Evolutionary conservation across 2,329 filamentous ascomycete species (phyloP).

Genomic region (Lasiodiplodia citricola): DNA sequence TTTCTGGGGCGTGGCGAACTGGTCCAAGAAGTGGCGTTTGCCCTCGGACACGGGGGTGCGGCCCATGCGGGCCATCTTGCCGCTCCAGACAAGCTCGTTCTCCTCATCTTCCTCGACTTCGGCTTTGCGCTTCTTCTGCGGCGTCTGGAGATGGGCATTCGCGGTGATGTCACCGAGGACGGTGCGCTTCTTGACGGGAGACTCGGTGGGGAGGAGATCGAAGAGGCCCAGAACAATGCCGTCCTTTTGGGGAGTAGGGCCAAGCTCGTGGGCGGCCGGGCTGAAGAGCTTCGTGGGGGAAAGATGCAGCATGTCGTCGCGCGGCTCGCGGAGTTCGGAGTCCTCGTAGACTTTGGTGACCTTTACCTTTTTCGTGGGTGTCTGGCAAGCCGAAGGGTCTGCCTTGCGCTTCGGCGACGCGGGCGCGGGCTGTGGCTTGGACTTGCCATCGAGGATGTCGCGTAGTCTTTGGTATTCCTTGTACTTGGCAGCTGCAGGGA

Average conservation of each 20-base stretch:
- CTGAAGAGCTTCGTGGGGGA: constrained; percentile 65
- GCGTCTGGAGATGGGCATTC: constrained; percentile 44
- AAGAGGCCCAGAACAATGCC: constrained; percentile 79
- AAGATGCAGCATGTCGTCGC: constrained; percentile 48
- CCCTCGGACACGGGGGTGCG: constrained; percentile 59
- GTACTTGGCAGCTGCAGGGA: constrained; percentile 68
- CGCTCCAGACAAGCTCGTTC: constrained; percentile 38
- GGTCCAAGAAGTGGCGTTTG: constrained; percentile 66
- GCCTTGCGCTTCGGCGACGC: constrained; percentile 33
- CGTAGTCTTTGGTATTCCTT: constrained; percentile 74
- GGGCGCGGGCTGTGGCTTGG: constrained; percentile 41
- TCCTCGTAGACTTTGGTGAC: not conserved
- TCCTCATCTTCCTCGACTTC: constrained; percentile 25
- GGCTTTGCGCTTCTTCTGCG: constrained; percentile 40
- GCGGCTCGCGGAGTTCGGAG: not conserved
- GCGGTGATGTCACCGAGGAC: constrained; percentile 37
- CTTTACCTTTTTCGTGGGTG: constrained; percentile 37
- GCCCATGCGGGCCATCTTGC: constrained; percentile 37
- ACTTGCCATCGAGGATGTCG: constrained; percentile 36
- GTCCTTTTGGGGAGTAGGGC: constrained; percentile 80
- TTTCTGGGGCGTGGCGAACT: constrained; percentile 69
- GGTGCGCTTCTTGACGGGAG: constrained; percentile 43
- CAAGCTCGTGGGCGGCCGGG: constrained; percentile 58
- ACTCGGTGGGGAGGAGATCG: constrained; percentile 66
- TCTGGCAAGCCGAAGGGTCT: constrained; percentile 30